Evolutionary conservation across 2,329 filamentous ascomycete genomes (phyloP), one percentile per base, ranked within the genome.

Genomic region (Eutypa lata): DNA sequence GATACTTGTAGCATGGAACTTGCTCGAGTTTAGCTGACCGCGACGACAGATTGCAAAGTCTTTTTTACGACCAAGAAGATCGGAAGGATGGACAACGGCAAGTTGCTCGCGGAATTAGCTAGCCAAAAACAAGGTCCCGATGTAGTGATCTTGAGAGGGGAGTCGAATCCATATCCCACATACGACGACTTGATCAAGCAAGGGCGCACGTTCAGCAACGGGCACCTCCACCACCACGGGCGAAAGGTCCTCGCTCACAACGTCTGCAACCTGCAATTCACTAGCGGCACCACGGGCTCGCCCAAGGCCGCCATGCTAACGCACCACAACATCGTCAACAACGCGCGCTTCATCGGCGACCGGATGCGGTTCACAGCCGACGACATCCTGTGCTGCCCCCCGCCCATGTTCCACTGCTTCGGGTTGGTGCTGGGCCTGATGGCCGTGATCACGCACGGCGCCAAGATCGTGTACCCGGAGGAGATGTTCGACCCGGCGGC

Each of bases 321-420:
- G 55, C 85, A 88, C 63, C 81, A 87, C 62, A 83, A 82, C 60
- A 72, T 83, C 59, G 75, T 84, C 54, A 88, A 88, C 67, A 88
- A 88, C 66, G 79, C 83, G 7, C 80, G 84, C 28, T 88, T 88
- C 71, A 86, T 88, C 48, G 89, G 88, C 50, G 87, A 90, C 68
- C 81, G 88, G 43, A 88, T 91, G 86, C 78, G 81, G 6, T 77
- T 93, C 16, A 84, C 82, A 0, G 72, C 81, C 2, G 73, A 77
- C 45, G 88, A 92, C 64, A 75, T 86, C 7, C 77, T 94, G 11
- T 93, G 89, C 74, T 94, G 90, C 67, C 89, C 89, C 3, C 89
- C 90, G 0, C 90, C 90, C 0, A 78, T 94, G 3, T 94, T 94
- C 76, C 90, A 94, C 74, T 93, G 89, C 74, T 93, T 93, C 65